Evolutionary conservation across 306 rosid species (phyloP).

Genomic region (Carpinus viminea): DNA sequence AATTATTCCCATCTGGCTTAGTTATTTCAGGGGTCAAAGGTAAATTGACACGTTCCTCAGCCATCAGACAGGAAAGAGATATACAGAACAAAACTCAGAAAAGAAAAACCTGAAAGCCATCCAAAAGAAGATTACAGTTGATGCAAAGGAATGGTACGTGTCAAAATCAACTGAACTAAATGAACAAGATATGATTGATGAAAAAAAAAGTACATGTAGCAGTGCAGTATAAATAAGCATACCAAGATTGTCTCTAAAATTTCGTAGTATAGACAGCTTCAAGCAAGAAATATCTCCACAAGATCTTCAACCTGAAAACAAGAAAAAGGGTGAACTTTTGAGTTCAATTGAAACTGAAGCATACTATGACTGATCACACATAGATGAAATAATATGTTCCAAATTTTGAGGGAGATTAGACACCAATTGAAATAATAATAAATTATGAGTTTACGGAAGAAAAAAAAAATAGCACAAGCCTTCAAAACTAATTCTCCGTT

Average conservation of each 20-base stretch:
- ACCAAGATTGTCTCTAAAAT: neutral
- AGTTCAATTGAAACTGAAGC: neutral
- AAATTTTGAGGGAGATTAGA: slow-evolving; percentile 1
- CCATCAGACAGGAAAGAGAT: slow-evolving; percentile 45
- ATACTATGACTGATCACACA: neutral
- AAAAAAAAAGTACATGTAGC: neutral
- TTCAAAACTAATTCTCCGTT: neutral
- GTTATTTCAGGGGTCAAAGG: slow-evolving; percentile 30
- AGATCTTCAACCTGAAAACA: neutral
- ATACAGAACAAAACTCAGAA: slow-evolving; percentile 13
- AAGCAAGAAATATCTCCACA: neutral
- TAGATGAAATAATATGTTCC: neutral
- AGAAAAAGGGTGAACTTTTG: neutral
- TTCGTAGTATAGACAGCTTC: neutral
- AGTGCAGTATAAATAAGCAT: slow-evolving; percentile 5
- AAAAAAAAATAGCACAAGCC: neutral
- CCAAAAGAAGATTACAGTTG: slow-evolving; percentile 18
- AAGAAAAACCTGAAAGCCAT: slow-evolving; percentile 50
- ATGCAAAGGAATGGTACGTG: slow-evolving; percentile 11
- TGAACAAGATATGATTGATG: neutral
- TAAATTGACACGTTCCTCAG: slow-evolving; percentile 44
- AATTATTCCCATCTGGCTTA: slow-evolving; percentile 30
- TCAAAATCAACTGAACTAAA: neutral
- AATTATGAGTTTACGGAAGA: neutral
- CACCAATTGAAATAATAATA: slow-evolving; percentile 7